Base-by-base conservation (phyloP, 2,329 filamentous ascomycete species). In the Penicillium griseofulvum region DNA sequence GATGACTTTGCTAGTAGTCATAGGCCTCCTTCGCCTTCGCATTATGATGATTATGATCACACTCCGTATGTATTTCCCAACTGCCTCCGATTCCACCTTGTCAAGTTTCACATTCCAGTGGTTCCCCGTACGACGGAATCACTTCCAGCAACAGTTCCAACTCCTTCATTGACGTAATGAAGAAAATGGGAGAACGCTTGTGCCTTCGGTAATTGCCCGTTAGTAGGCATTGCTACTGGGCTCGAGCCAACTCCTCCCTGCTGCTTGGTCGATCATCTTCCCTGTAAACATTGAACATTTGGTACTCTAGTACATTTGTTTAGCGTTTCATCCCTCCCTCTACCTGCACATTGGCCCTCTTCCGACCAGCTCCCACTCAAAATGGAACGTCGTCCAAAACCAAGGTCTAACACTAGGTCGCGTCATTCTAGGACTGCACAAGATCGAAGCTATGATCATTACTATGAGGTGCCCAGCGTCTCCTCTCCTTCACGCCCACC, bases 31-130 rank as follows among this genome's bases (percentile, higher is more conserved):
- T 68, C 71, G 14, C 60, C 63, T 31, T 69, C 65, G 37, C 64
- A 67, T 17, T 64, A 68, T 52, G 69, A 66, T 17, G 59, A 55
- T 29, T 67, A 65, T 43, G 55, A 59, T 31, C 63, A 67, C 36
- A 71, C 66, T 69, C 65, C 71, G 75, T 77, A 76, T 65, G 75
- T 77, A 58, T 56, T 50, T 46, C 49, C 34, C 59, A 22, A n/a
- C 45, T 36, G 53, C 38, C 49, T 58, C 48, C 49, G 47, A 62
- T 58, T 16, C 44, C 47, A 50, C 49, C 56, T 53, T 54, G 50
- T 57, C 60, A 54, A 49, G 33, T 36, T 42, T 37, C 55, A 57
- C 56, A 59, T 61, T 62, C 62, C 53, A 55, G 43, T 54, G 63
- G 71, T 67, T 63, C 62, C 34, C 68, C 65, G 44, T 58, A 61